Evolutionary conservation across 352 stramenopile genomes (phyloP), one percentile per base, ranked within the genome.

Genomic region (Globisporangium apiculatum): DNA sequence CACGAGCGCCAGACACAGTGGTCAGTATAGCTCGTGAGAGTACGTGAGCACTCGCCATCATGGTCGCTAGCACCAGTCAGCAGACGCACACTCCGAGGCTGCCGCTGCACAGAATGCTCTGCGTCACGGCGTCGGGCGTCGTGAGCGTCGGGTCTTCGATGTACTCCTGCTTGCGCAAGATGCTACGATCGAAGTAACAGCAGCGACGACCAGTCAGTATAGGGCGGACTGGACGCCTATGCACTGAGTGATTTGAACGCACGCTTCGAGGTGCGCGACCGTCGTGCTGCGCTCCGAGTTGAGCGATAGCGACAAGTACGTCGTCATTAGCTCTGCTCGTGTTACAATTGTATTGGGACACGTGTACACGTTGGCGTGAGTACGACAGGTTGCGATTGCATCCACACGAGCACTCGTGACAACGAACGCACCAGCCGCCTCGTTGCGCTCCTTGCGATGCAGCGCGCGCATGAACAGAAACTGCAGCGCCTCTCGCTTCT

Each of bases 131-230:
- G 5, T 79, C 68, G 0, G 61, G 51, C 0, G 66, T 78, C 1
- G 61, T 49, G 14, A 79, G 66, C 38, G 66, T 69, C 50, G 59
- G 64, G 48, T 78, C 66, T 54, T 79, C 71, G 15, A 77, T 69
- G 51, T 82, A 79, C 36, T 71, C 61, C 51, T 82, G 71, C 41
- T 74, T 73, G 11, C 68, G 66, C 46, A 82, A 60, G 43, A 79
- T 67, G 51, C 73, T 82, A 31, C 2, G 24, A 31, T 31, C 24
- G 24, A 31, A 31, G 24, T 31, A 31, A 31, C 24, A 31, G 24
- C 24, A 31, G 1, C 24, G 24, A 31, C 24, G 24, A 31, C 24
- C 24, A 31, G 24, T 31, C 24, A 31, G 24, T 31, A 31, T 31
- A 31, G 24, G 24, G 3, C 24, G 24, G 24, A 31, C 24, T 31